These are phyloP conservation scores for Cyclostephanos tholiformis DNA, from an alignment of 108 stramenopile genomes.

Conservation along the genomic window DNA sequence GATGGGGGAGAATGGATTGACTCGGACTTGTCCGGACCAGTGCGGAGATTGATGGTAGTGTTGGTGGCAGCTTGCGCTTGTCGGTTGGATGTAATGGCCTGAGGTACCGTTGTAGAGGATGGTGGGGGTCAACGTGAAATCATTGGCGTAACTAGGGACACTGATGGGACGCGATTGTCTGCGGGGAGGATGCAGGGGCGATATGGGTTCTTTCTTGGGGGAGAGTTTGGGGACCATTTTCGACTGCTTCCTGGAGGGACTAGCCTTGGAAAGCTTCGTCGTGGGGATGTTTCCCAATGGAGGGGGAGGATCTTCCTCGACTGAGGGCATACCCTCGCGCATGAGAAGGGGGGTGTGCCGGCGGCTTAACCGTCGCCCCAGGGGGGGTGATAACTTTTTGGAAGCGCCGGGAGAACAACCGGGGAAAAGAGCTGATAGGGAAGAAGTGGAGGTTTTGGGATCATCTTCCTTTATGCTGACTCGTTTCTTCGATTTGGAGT, in stretches of 20 bases:
- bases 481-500: neutral
- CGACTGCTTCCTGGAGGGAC: neutral
- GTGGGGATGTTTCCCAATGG: neutral
- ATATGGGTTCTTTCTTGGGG: neutral
- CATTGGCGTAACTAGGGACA: conserved; percentile 1
- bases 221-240: neutral
- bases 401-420: neutral
- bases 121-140: conserved; percentile 25
- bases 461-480: neutral
- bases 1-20: conserved; percentile 50
- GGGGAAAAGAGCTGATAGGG: neutral
- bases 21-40: conserved; percentile 45
- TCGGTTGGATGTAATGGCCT: neutral
- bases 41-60: conserved; percentile 46
- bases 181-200: neutral
- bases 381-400: neutral
- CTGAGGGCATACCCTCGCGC: neutral
- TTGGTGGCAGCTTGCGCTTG: conserved; percentile 17
- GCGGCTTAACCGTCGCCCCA: neutral
- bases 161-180: neutral
- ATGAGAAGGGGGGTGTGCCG: neutral
- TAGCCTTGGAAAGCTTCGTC: neutral
- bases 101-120: conserved; percentile 9
- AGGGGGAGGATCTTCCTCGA: neutral
- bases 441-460: neutral